Evolutionary conservation across 306 rosid species (phyloP).

Genomic region (Abrus precatorius): DNA sequence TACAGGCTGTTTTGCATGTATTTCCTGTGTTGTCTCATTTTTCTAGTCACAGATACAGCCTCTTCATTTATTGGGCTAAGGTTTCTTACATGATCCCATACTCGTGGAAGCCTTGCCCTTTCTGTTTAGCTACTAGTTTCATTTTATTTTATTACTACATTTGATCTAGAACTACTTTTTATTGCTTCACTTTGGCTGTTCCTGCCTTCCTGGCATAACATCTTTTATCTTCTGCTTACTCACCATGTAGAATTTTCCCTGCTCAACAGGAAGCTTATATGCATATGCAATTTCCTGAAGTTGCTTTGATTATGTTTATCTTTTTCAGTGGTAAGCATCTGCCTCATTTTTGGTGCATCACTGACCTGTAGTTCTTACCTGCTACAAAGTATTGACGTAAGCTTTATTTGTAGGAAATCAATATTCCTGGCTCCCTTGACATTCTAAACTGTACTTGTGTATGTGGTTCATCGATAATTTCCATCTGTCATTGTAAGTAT

Average conservation of each 20-base stretch:
- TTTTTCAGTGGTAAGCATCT: conserved; percentile 63
- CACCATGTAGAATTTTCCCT: conserved; percentile 14
- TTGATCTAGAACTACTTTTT: conserved; percentile 37
- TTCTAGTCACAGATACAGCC: neutral
- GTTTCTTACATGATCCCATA: conserved; percentile 1
- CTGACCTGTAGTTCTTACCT: conserved; percentile 29
- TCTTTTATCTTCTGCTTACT: neutral
- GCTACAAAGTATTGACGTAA: conserved; percentile 40
- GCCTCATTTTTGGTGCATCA: conserved; percentile 4
- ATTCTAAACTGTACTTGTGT: conserved; percentile 53
- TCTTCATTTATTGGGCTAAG: conserved; percentile 8
- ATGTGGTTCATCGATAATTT: conserved; percentile 54
- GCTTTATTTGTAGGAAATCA: conserved; percentile 51
- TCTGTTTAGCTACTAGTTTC: conserved; percentile 27
- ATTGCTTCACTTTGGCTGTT: conserved; percentile 37
- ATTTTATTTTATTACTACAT: conserved; percentile 9
- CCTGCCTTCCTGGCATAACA: conserved; percentile 2
- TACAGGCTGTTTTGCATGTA: neutral
- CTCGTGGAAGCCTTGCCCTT: conserved; percentile 5
- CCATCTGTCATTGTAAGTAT: conserved; percentile 55
- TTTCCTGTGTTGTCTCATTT: neutral
- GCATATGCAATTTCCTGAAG: conserved; percentile 86
- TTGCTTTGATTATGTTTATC: conserved; percentile 42
- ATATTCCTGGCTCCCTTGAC: conserved; percentile 49
- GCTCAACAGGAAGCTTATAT: conserved; percentile 78